Percentiles rank a stretch among this genome's conserved stretches.
phyloP scores from a whole-genome alignment of 148 eudicot species.

The Camellia granthamiana region DNA sequence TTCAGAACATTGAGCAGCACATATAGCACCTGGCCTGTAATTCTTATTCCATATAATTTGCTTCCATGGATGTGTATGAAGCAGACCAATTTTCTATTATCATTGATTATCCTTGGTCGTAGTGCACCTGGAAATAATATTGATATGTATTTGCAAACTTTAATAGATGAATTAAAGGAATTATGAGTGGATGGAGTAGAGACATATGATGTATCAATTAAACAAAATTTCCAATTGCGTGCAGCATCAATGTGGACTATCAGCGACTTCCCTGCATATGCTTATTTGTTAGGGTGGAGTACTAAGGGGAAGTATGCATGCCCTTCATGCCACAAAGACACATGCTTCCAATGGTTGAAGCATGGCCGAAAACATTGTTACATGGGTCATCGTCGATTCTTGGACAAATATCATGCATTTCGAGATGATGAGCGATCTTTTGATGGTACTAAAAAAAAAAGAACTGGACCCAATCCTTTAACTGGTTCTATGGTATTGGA shows the following conservation, averaged over 20 bases:
- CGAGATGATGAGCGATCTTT: conserved; percentile 1
- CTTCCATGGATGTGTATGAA: background rate
- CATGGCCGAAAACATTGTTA: conserved; percentile 4
- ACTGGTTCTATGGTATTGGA: background rate
- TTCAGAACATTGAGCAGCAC: background rate
- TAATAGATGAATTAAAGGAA: conserved; percentile 11
- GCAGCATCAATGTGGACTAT: conserved; percentile 22
- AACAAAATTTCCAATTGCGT: background rate
- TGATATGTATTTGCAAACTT: conserved; percentile 6
- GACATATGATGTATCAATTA: conserved; percentile 4
- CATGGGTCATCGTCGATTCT: conserved; percentile 7
- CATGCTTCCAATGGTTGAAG: background rate
- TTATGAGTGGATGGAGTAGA: conserved; percentile 8
- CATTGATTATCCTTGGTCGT: conserved; percentile 12
- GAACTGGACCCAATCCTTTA: background rate
- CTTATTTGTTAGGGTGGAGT: conserved; percentile 22
- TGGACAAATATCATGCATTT: conserved; percentile 4
- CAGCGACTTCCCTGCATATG: conserved; percentile 21
- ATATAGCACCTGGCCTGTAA: conserved; percentile 7
- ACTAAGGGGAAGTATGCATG: conserved; percentile 13
- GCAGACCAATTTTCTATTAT: background rate
- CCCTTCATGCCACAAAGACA: background rate
- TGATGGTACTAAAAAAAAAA: background rate
- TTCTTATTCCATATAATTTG: background rate
- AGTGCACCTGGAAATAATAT: background rate